Base-by-base conservation (phyloP, 257 asterid species). In the Rubia yunnanensis region DNA sequence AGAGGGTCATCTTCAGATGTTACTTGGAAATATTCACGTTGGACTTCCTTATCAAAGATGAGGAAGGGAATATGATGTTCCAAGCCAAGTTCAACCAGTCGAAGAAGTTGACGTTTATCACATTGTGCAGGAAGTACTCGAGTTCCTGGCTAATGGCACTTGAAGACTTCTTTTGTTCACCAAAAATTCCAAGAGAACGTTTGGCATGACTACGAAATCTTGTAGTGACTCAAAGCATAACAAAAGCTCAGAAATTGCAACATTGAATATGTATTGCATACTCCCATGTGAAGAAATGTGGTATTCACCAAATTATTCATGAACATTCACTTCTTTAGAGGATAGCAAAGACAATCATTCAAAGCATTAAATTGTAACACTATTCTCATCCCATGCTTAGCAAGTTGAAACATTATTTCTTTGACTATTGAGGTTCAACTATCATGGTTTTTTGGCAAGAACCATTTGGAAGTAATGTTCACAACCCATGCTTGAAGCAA, bases 11-110 rank as follows among this genome's bases (percentile, higher is more conserved):
- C 85, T 83, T 86, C 77, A 91, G 57, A 5, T 96, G 92, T 50
- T 91, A 95, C 76, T 86, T 84, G 82, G 99, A 98, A 52, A 88
- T 74, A 72, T 83, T 90, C n/a, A 96, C 98, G 60, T 91, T 90
- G 10, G 99, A 90, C 53, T 73, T 83, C 73, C 79, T 83, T 73
- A 71, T 76, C 35, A 87, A 48, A 31, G 76, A 10, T 5, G 95
- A 83, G 26, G 99, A 82, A 50, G 98, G 99, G 54, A 94, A 94
- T 61, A 90, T 27, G 60, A 94, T 86, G 86, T 76, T 94, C 99
- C 99, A 94, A n/a, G 98, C 99, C 79, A 94, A 66, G 82, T 75
- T 86, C 70, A 94, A 64, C 34, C 99, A 87, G 65, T 94, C 95
- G 0, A 90, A 78, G 79, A 94, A 88, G 82, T 77, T 86, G 95